These are phyloP conservation scores for Larix kaempferi DNA, from an alignment of 75 land plant species.

Conservation along the genomic window DNA sequence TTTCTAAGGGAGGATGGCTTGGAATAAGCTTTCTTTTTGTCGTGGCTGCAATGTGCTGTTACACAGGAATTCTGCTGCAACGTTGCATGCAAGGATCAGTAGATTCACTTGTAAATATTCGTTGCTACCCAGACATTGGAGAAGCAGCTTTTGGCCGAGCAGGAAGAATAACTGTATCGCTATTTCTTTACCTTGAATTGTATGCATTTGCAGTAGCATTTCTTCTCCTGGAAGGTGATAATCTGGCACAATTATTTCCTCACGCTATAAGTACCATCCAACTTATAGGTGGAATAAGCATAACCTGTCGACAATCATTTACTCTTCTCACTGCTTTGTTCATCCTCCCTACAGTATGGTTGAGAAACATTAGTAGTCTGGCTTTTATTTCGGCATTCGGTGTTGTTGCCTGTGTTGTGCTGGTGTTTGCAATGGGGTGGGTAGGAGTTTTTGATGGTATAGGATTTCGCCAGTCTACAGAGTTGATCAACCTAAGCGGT, in stretches of 20 bases:
- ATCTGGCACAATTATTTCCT: constrained; percentile 65
- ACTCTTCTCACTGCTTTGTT: constrained; percentile 14
- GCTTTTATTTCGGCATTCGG: constrained; percentile 40
- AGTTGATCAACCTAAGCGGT: constrained; percentile 20
- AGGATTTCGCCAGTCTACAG: constrained; percentile 26
- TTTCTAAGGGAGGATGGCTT: constrained; percentile 82
- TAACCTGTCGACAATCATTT: constrained; percentile 14
- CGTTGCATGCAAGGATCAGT: constrained; percentile 53
- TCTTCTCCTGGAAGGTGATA: constrained; percentile 83
- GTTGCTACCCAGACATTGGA: constrained; percentile 78
- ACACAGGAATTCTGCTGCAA: constrained; percentile 70
- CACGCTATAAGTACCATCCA: background rate
- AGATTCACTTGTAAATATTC: constrained; percentile 20
- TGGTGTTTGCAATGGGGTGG: constrained; percentile 23
- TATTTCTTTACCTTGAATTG: constrained; percentile 48
- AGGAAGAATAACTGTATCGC: constrained; percentile 51
- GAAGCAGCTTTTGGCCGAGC: constrained; percentile 65
- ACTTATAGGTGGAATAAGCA: background rate
- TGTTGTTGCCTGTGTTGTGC: constrained; percentile 27
- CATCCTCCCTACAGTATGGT: constrained; percentile 36
- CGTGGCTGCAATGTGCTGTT: constrained; percentile 56
- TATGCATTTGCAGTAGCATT: constrained; percentile 63
- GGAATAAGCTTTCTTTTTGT: constrained; percentile 51
- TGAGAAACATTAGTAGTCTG: constrained; percentile 20
- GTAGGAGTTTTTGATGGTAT: constrained; percentile 30